Base-by-base conservation (phyloP, 805 yeast species). In the Kurtzmaniella cleridarum region DNA sequence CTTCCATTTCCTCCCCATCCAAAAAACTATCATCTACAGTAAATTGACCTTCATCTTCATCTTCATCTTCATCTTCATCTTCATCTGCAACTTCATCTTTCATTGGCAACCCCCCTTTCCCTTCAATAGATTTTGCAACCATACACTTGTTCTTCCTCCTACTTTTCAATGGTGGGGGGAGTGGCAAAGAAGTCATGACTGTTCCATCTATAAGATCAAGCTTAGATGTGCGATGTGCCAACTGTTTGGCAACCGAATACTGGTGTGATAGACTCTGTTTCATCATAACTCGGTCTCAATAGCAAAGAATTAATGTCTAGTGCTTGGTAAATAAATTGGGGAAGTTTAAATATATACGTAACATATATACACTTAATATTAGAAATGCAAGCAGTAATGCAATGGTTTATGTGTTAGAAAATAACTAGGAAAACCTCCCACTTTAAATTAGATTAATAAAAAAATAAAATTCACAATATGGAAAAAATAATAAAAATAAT, bases 121-220 rank as follows among this genome's bases (percentile, higher is more conserved):
- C 35, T 32, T 10, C 5, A 17, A n/a, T 27, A 32, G 18, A 23
- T 16, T 27, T 5, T 5, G 24, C 16, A 10, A 30, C 14, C 16
- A 10, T 5, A 13, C 5, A 27, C 30, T 12, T 33, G 29, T n/a
- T 29, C 28, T 13, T 27, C 30, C 8, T 42, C 29, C 40, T 47
- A 12, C 52, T 43, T 14, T 44, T 47, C 15, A 60, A 57, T 1
- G 80, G 80, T 23, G 77, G 80, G 1, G 78, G 73, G 14, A 75
- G 55, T 8, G 80, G 80, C 31, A 75, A 59, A 1, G 78, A 73
- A 1, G 80, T 75, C 30, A 75, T 53, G 5, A 64, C 65, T 4
- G 70, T 64, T 41, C 62, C 72, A 43, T 75, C 79, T 7, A 75
- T 59, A 16, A 75, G 59, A 45, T 75, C 79, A 17, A 75, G 50